Evolutionary conservation across 352 stramenopile genomes (phyloP), one percentile per base, ranked within the genome.

Genomic region (Peronospora belbahrii): DNA sequence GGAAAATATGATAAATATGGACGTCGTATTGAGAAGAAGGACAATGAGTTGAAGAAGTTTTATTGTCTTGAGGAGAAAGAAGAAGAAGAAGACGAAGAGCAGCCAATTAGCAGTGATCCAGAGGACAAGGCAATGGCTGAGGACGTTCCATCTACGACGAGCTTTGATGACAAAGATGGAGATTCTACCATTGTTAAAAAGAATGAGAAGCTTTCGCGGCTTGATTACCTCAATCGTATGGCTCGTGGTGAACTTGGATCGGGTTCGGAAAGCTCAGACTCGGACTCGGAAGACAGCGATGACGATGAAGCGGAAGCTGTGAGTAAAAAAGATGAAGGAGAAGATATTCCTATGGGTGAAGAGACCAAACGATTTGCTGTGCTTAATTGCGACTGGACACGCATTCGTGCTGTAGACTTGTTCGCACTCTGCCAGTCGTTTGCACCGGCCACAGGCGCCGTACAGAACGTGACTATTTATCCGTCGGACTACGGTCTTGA

Each of bases 361-460:
- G 80, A 84, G 38, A 96, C 88, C 8, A 88, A 76, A 40, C 77
- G 80, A 13, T 87, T 99, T 31, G 94, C 94, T 0, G 72, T 98
- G 15, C 79, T 95, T 39, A 98, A 98, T 66, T 94, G 95, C 50
- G 95, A 99, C 73, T 99, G 96, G 96, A 83, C 89, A 27, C 74
- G 96, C 47, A 90, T 98, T 41, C 87, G 89, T 31, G 94, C 95
- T 2, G 82, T 97, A 23, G 96, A 99, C 69, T 52, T 99, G 19
- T 97, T 97, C 60, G 89, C 89, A 31, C 81, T 98, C 22, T 89
- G 97, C 22, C 70, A 90, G 53, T 97, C 93, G 28, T 98, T 97
- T 48, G 94, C 96, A 25, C 87, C 88, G 24, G 68, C 81, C 20
- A 90, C 79, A 1, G 92, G 91, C 22, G 67, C 74, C 2, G 71